phyloP scores from a whole-genome alignment of 2,329 filamentous ascomycete species.

The Aspergillus calidoustus region DNA sequence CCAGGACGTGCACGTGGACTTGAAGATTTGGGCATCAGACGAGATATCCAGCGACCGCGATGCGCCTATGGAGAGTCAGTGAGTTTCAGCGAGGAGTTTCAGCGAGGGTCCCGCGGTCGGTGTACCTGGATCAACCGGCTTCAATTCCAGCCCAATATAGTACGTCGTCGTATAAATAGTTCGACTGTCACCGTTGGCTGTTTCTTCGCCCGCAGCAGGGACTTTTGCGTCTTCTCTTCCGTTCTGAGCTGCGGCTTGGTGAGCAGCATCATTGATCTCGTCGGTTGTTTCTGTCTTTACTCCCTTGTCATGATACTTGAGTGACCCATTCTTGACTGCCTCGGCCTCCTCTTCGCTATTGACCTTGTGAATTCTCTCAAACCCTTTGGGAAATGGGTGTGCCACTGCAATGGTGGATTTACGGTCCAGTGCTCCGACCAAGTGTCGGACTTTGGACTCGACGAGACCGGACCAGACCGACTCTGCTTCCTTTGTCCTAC shows the following conservation, averaged over 20 bases:
- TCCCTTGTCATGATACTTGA: constrained; percentile 62
- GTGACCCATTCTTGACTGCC: constrained; percentile 64
- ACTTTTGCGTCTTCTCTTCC: constrained; percentile 48
- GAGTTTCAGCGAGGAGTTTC: constrained; percentile 33
- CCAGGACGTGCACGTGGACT: constrained; percentile 77
- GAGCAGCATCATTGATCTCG: constrained; percentile 55
- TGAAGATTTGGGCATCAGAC: constrained; percentile 84
- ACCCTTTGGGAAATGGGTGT: constrained; percentile 91
- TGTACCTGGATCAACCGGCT: constrained; percentile 72
- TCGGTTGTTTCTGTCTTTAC: constrained; percentile 58
- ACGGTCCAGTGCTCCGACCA: constrained; percentile 81
- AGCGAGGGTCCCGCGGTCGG: constrained; percentile 24
- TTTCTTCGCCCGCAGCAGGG: constrained; percentile 33
- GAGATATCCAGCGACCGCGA: constrained; percentile 61
- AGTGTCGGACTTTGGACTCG: constrained; percentile 86
- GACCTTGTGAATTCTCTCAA: constrained; percentile 79
- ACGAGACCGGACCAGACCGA: constrained; percentile 89
- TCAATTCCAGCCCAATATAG: constrained; percentile 87
- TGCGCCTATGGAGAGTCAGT: constrained; percentile 43
- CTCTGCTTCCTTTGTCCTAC: constrained; percentile 81
- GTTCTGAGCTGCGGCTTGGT: constrained; percentile 53
- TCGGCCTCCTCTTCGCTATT: constrained; percentile 65
- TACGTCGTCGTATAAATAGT: constrained; percentile 86
- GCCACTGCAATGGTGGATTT: constrained; percentile 80
- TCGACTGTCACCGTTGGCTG: constrained; percentile 47